A percentile compares a stretch with the other conserved stretches of the same genome.
Conservation (phyloP, 306 rosid genomes). For the Macrotyloma uniflorum region DNA sequence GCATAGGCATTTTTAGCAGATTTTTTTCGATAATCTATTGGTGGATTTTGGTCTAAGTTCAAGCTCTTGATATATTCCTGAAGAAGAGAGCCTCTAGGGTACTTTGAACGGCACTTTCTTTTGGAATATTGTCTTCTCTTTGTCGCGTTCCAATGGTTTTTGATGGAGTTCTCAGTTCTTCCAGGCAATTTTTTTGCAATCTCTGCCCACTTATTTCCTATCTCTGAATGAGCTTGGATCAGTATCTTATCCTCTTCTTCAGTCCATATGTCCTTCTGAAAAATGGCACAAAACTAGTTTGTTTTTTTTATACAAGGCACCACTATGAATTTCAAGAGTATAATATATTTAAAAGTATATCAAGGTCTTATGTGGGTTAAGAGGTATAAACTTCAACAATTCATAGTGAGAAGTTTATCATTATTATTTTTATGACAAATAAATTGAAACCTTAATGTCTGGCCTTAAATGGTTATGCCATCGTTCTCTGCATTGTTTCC, state of each 20-base stretch:
- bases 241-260: constrained; percentile 84
- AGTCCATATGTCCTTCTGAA: constrained; percentile 91
- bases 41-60: constrained; percentile 59
- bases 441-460: constrained; percentile 75
- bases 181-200: constrained; percentile 88
- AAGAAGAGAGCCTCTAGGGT: constrained; percentile 72
- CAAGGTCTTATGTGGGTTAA: not conserved
- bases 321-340: not conserved
- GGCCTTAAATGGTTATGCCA: constrained; percentile 98
- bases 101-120: constrained; percentile 80
- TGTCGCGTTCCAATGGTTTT: constrained; percentile 98
- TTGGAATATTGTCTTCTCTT: constrained; percentile 90
- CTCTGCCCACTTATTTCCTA: constrained; percentile 98
- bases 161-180: constrained; percentile 94
- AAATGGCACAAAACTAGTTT: constrained; percentile 4
- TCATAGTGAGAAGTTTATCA: not conserved
- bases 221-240: constrained; percentile 74
- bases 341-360: not conserved
- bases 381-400: not conserved
- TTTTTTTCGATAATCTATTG: constrained; percentile 48
- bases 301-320: not conserved
- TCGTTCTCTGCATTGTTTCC: constrained; percentile 95
- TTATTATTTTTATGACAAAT: constrained; percentile 2
- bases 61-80: constrained; percentile 85
- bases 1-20: constrained; percentile 13